A percentile compares a stretch with the other conserved stretches of the same genome.
Evolutionary conservation across 2,329 filamentous ascomycete species (phyloP).

Genomic region (Diaporthe vaccinii): DNA sequence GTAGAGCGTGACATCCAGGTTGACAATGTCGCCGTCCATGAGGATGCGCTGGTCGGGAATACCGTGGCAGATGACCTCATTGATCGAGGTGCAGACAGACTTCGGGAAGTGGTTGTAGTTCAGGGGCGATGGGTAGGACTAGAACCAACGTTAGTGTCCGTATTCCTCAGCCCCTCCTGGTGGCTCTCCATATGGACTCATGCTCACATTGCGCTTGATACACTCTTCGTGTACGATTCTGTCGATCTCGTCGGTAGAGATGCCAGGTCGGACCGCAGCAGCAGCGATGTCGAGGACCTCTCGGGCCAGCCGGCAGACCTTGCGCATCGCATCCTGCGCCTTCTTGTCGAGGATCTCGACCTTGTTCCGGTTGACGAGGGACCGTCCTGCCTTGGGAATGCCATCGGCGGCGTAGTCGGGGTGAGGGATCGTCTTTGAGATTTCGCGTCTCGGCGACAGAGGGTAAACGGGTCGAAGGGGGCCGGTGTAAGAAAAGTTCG

Average conservation of each 20-base stretch:
- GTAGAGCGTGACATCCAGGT: slow-evolving; percentile 95
- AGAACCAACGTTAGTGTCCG: slow-evolving; percentile 21
- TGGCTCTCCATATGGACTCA: background rate
- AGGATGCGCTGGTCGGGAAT: slow-evolving; percentile 93
- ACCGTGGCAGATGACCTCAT: slow-evolving; percentile 98
- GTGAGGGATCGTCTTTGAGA: slow-evolving; percentile 84
- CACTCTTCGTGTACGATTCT: slow-evolving; percentile 83
- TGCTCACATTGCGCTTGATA: slow-evolving; percentile 77
- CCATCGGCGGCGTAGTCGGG: slow-evolving; percentile 93
- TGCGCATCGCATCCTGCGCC: slow-evolving; percentile 79
- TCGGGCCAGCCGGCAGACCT: slow-evolving; percentile 77
- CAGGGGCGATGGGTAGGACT: slow-evolving; percentile 95
- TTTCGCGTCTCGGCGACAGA: slow-evolving; percentile 77
- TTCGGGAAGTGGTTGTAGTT: slow-evolving; percentile 98
- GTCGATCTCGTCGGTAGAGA: slow-evolving; percentile 83
- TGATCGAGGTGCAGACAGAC: slow-evolving; percentile 95
- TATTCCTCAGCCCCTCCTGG: slow-evolving; percentile 64
- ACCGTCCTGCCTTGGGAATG: slow-evolving; percentile 73
- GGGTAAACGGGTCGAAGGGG: slow-evolving; percentile 88
- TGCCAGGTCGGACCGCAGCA: slow-evolving; percentile 75
- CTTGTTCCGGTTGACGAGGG: slow-evolving; percentile 80
- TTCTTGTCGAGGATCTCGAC: slow-evolving; percentile 81
- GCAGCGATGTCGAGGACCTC: slow-evolving; percentile 83
- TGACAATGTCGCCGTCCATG: slow-evolving; percentile 94
- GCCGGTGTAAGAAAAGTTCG: slow-evolving; percentile 86